These are phyloP conservation scores for Dryadomyces sulphureus DNA, from an alignment of 2,329 filamentous ascomycete species.

Conservation along the genomic window DNA sequence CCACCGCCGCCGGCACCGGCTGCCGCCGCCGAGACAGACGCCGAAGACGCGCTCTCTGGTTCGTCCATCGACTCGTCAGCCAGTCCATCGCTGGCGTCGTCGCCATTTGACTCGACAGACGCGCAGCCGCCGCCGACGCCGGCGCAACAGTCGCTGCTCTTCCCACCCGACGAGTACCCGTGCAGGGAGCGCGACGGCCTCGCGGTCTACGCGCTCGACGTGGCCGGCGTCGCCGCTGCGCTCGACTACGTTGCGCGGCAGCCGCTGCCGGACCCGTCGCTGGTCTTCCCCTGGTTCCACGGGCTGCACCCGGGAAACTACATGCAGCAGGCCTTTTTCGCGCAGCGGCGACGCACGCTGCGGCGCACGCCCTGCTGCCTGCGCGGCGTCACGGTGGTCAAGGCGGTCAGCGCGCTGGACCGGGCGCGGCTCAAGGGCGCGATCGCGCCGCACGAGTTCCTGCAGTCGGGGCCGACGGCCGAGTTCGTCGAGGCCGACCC, in stretches of 20 bases:
- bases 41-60: too few relatives aligned
- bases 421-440: slow-evolving; percentile 73
- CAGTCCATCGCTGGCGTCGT: not conserved
- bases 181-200: slow-evolving; percentile 29
- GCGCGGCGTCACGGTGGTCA: slow-evolving; percentile 72
- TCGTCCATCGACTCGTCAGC: not conserved
- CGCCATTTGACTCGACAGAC: too few relatives aligned
- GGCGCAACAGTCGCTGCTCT: slow-evolving; percentile 52
- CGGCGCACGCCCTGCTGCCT: slow-evolving; percentile 62
- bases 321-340: slow-evolving; percentile 81
- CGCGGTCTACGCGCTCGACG: slow-evolving; percentile 58
- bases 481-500: slow-evolving; percentile 78
- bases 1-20: not conserved
- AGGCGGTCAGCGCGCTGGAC: slow-evolving; percentile 68
- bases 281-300: slow-evolving; percentile 93
- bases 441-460: slow-evolving; percentile 65
- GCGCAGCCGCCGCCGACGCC: not conserved
- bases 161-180: slow-evolving; percentile 54
- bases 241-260: slow-evolving; percentile 64
- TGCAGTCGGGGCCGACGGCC: slow-evolving; percentile 35
- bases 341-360: slow-evolving; percentile 55
- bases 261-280: slow-evolving; percentile 68
- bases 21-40: slow-evolving; percentile 18
- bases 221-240: slow-evolving; percentile 53
- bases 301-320: slow-evolving; percentile 81